Percentiles rank a stretch among this genome's conserved stretches.
Evolutionary conservation across 768 basidiomycete species (phyloP).

Genomic region (Pleurotus eryngii): DNA sequence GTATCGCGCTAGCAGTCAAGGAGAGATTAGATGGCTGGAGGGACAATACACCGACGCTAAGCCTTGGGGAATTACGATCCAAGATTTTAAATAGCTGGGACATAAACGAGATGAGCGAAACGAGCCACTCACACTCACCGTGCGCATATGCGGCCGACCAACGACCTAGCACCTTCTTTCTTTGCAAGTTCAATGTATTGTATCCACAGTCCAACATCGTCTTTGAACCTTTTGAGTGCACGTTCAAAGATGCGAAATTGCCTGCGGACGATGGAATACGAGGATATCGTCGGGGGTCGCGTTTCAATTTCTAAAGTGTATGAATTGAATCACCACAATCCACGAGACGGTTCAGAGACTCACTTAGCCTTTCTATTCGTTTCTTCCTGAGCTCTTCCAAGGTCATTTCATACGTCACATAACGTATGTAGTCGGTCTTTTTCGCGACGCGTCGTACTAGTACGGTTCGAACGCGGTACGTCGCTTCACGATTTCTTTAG

Average conservation of each 20-base stretch:
- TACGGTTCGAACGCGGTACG: conserved; percentile 80
- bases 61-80: too few species aligned
- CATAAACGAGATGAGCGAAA: not conserved
- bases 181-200: conserved; percentile 87
- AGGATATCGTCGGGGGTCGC: conserved; percentile 65
- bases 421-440: conserved; percentile 86
- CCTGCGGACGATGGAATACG: conserved; percentile 79
- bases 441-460: conserved; percentile 81
- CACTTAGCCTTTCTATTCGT: conserved; percentile 69
- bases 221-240: conserved; percentile 84
- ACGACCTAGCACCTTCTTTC: conserved; percentile 69
- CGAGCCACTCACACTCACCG: conserved; percentile 44
- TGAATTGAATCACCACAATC: too few species aligned
- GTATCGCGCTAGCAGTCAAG: conserved; percentile 70
- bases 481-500: conserved; percentile 80
- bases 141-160: conserved; percentile 81
- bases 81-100: too few species aligned
- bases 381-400: conserved; percentile 80
- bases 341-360: not conserved
- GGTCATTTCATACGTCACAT: conserved; percentile 89
- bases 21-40: conserved; percentile 8
- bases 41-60: not conserved
- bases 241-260: conserved; percentile 91
- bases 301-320: conserved; percentile 30
- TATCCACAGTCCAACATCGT: conserved; percentile 83